These are phyloP conservation scores for Dendrobium huoshanense DNA, from an alignment of 106 monocot genomes.

Conservation along the genomic window DNA sequence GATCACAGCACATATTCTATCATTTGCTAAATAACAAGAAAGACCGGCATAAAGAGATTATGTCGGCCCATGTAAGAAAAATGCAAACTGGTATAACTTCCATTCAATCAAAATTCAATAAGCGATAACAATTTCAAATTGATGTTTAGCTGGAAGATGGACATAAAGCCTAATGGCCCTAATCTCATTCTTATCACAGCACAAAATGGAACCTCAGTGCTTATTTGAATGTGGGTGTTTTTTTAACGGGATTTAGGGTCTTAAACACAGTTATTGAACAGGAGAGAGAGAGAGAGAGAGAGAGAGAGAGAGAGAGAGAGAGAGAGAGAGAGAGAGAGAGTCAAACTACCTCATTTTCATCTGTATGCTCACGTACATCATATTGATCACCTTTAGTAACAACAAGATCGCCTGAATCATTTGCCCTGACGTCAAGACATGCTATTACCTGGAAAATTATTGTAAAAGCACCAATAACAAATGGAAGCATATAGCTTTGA, in stretches of 20 bases:
- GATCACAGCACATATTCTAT: background rate
- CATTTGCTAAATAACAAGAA: background rate
- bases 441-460: slow-evolving; percentile 67
- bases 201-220: background rate
- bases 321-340: background rate
- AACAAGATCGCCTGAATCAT: slow-evolving; percentile 91
- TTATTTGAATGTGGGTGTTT: background rate
- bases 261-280: background rate
- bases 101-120: background rate
- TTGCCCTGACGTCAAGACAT: slow-evolving; percentile 94
- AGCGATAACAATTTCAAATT: background rate
- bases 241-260: background rate
- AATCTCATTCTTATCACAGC: background rate
- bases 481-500: background rate
- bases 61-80: background rate
- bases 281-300: background rate
- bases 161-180: background rate
- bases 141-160: background rate
- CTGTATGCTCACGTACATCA: slow-evolving; percentile 80
- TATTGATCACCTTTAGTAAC: slow-evolving; percentile 99
- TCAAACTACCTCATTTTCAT: slow-evolving; percentile 57
- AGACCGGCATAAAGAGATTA: background rate
- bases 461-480: slow-evolving; percentile 3
- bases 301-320: background rate
- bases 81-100: background rate